Evolutionary conservation across 2,329 filamentous ascomycete genomes (phyloP).

Genomic region (Grosmannia huntii): DNA sequence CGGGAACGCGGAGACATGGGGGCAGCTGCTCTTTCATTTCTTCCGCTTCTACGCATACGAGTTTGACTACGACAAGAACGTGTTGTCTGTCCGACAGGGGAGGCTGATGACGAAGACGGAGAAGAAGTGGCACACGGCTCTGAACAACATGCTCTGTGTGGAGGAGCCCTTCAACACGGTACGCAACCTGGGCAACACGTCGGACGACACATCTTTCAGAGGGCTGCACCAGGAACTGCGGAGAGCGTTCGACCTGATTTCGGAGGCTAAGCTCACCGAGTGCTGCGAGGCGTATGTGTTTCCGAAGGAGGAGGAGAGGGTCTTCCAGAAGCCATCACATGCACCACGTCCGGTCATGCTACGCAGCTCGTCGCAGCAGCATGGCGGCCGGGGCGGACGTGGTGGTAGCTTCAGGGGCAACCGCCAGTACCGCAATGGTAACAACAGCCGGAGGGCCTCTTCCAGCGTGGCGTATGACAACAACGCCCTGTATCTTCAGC

Average conservation of each 20-base stretch:
- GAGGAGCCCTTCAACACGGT: slow-evolving; percentile 91
- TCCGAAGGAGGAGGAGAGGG: slow-evolving; percentile 64
- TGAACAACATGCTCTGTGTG: slow-evolving; percentile 80
- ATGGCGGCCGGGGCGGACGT: slow-evolving; percentile 32
- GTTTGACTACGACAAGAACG: slow-evolving; percentile 74
- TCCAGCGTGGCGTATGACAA: slow-evolving; percentile 41
- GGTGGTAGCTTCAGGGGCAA: slow-evolving; percentile 35
- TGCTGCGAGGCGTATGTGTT: slow-evolving; percentile 83
- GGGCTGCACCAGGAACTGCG: slow-evolving; percentile 84
- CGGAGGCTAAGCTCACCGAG: slow-evolving; percentile 64
- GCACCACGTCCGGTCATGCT: slow-evolving; percentile 43
- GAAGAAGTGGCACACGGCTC: slow-evolving; percentile 73
- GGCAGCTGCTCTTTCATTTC: slow-evolving; percentile 85
- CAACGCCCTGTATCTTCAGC: slow-evolving; percentile 27
- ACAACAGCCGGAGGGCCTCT: slow-evolving; percentile 37
- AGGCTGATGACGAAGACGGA: slow-evolving; percentile 66
- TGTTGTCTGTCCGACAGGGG: slow-evolving; percentile 75
- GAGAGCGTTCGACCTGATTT: slow-evolving; percentile 72
- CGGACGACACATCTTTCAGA: slow-evolving; percentile 85
- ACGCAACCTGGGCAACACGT: slow-evolving; percentile 89
- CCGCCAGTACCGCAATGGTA: slow-evolving; percentile 32
- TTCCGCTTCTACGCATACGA: slow-evolving; percentile 93
- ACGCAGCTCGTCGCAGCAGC: slow-evolving; percentile 48
- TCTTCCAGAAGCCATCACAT: slow-evolving; percentile 43
- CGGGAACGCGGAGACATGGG: slow-evolving; percentile 69